Conservation (phyloP, 1,284 basidiomycete species). For the Sporisorium scitamineum region DNA sequence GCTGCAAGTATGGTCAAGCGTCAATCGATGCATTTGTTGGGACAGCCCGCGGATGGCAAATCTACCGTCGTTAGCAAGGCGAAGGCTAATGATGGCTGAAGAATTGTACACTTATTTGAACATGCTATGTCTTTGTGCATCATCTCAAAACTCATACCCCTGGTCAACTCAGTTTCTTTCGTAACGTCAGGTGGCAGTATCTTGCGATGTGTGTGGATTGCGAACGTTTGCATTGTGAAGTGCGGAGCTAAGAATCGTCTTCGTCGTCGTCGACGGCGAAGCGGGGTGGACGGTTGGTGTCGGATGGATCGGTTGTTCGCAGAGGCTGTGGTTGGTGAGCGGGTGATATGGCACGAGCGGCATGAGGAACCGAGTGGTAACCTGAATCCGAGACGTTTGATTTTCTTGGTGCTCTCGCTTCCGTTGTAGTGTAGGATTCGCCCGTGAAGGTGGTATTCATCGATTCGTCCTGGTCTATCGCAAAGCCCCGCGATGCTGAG, state of each 20-base stretch:
- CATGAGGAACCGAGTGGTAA: slow-evolving; percentile 19
- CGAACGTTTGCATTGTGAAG: not conserved
- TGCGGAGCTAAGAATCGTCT: not conserved
- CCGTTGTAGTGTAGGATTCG: not conserved
- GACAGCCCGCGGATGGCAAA: slow-evolving; percentile 3
- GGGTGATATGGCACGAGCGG: slow-evolving; percentile 2
- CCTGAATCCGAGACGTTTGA: slow-evolving; percentile 45
- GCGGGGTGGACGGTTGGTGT: slow-evolving; percentile 30
- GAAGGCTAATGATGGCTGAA: slow-evolving; percentile 7
- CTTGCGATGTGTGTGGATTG: not conserved
- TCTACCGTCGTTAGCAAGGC: not conserved
- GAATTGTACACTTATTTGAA: not conserved
- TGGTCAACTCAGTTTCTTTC: not conserved
- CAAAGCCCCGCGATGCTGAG: not conserved
- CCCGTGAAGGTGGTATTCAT: slow-evolving; percentile 6
- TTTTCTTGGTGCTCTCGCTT: slow-evolving; percentile 10
- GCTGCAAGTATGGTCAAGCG: slow-evolving; percentile 52
- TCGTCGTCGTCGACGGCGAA: slow-evolving; percentile 41
- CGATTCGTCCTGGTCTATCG: slow-evolving; percentile 14
- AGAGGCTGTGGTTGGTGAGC: not conserved
- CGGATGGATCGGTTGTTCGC: slow-evolving; percentile 8
- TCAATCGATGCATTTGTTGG: slow-evolving; percentile 32
- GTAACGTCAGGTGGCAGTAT: not conserved
- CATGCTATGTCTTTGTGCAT: not conserved
- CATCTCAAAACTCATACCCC: slow-evolving; percentile 25